phyloP scores from a whole-genome alignment of 139 green algal genomes.

The Tetradesmus lagerheimii region DNA sequence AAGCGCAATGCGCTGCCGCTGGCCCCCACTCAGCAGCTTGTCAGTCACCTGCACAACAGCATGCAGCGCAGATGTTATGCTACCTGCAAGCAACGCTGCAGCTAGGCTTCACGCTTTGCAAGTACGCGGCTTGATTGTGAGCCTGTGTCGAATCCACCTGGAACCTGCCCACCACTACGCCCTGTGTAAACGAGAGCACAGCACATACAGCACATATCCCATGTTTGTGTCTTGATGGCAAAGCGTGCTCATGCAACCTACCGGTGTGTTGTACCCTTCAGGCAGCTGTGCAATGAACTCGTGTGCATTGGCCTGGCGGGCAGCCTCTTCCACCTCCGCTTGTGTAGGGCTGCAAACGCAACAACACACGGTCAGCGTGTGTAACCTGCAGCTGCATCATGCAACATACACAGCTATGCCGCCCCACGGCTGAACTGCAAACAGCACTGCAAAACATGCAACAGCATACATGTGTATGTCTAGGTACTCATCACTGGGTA shows the following conservation, averaged over 20 bases:
- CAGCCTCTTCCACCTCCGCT: conserved; percentile 78
- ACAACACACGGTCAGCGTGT: not conserved
- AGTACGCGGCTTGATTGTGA: too few species aligned
- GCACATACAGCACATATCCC: too few species aligned
- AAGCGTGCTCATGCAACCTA: not conserved
- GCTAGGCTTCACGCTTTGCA: too few species aligned
- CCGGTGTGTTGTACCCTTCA: conserved; percentile 75
- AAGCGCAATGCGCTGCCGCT: conserved; percentile 76
- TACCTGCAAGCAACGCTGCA: too few species aligned
- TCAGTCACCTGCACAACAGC: not conserved
- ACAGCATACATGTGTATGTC: too few species aligned
- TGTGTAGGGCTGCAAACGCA: conserved; percentile 30
- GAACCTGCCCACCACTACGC: too few species aligned
- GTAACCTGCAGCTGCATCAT: not conserved
- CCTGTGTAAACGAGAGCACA: too few species aligned
- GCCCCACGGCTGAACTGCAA: too few species aligned
- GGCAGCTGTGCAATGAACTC: conserved; percentile 89
- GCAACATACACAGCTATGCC: not conserved
- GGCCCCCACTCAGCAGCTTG: conserved; percentile 79
- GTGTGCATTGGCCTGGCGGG: conserved; percentile 85
- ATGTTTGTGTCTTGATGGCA: not conserved
- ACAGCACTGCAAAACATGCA: too few species aligned
- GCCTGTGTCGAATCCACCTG: too few species aligned
- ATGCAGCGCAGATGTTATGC: not conserved
- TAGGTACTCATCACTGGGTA: too few species aligned